Evolutionary conservation across 345 rosid genomes (phyloP).

Genomic region (Corchorus olitorius): DNA sequence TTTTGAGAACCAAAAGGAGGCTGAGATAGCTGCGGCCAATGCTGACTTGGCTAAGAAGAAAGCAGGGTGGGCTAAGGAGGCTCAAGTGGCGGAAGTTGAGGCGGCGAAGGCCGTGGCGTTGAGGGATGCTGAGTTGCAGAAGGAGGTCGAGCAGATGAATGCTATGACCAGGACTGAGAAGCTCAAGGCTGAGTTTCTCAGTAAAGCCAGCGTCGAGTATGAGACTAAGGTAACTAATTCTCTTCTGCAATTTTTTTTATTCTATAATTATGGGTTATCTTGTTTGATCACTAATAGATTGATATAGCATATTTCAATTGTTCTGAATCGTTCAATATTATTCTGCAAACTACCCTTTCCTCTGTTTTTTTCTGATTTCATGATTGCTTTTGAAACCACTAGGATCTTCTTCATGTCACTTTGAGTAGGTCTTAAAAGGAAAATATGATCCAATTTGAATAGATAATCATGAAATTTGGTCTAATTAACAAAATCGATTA

Average conservation of each 20-base stretch:
- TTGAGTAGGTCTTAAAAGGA: no score
- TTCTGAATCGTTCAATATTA: no score
- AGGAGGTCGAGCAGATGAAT: slow-evolving; percentile 71
- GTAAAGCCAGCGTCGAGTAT: slow-evolving; percentile 77
- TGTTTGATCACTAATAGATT: neutral
- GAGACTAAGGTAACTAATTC: slow-evolving; percentile 51
- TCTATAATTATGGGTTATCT: neutral
- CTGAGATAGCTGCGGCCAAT: slow-evolving; percentile 70
- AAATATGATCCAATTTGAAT: no score
- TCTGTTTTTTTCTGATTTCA: neutral
- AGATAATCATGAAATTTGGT: no score
- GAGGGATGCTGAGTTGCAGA: slow-evolving; percentile 71
- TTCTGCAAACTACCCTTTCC: neutral
- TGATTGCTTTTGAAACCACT: no score
- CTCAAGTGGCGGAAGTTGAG: slow-evolving; percentile 73
- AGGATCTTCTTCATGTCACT: no score
- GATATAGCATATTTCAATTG: no score
- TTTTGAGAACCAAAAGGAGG: slow-evolving; percentile 70
- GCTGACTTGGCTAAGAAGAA: slow-evolving; percentile 65
- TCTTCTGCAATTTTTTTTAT: no score
- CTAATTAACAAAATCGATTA: no score
- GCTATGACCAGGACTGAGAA: slow-evolving; percentile 62
- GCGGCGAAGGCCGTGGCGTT: slow-evolving; percentile 64
- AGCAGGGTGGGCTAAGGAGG: slow-evolving; percentile 61
- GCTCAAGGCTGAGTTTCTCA: slow-evolving; percentile 73